Base-by-base conservation (phyloP, 2,329 filamentous ascomycete genomes). In the Beauveria asiatica region DNA sequence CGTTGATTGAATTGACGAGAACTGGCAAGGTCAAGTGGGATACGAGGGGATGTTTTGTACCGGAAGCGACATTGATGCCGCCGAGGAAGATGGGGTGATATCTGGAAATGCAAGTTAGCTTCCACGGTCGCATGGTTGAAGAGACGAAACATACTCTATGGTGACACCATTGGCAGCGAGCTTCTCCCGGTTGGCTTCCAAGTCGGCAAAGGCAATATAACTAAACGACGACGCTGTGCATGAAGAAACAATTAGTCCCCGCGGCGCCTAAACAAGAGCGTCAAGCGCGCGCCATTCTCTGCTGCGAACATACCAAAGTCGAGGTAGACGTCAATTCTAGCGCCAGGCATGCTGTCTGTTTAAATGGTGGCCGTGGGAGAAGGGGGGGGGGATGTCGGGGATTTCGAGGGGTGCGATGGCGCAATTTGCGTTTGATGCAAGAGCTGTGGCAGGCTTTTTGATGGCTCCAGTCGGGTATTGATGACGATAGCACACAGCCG, bases 1-100 rank as follows among this genome's bases (percentile, higher is more conserved):
- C 59, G 21, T 17, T 57, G 10, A 19, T 45, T 10, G 11, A 16
- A 39, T 41, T 8, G 11, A 39, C 8, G 37, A 16, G 46, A 23
- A 13, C 2, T 46, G 44, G 17, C n/a, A 30, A 16, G 13, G 17
- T 16, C 27, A 13, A 49, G 8, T 13, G 9, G 9, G 16, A 6
- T 63, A 16, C 16, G 30, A 13, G 19, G 21, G 3, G 5, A 10
- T 9, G 9, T 30, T 37, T 63, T 70, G 60, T 72, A 85, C 83
- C 83, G 49, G 80, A 80, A 21, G 76, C 78, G 41, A 77, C 75
- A 68, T 86, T 88, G 68, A 90, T 83, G 50, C 80, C 87, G 27
- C 84, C 85, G 16, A 93, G 78, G 68, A 92, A 86, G 56, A 92
- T 79, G 16, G 90, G 90, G 64, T 88, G 80, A 66, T 89, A 82